Evolutionary conservation across 2,329 filamentous ascomycete genomes (phyloP), one percentile per base, ranked within the genome.

Genomic region (Microdochium trichocladiopsis): DNA sequence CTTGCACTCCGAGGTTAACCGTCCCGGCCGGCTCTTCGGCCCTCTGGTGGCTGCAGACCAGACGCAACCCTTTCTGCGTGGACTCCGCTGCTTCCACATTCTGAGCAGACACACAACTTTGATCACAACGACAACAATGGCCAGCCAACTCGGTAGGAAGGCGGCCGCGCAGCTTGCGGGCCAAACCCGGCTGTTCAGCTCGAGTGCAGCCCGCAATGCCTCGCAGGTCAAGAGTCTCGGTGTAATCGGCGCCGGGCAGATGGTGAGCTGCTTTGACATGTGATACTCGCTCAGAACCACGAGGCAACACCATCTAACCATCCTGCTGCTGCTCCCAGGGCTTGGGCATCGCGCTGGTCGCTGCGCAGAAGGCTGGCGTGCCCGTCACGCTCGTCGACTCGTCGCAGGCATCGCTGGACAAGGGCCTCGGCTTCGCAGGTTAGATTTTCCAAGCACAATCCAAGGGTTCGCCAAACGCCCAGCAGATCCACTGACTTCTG

Each of bases 231-330:
- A 92, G 74, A 87, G 82, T 59, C 74, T 99, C 43, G 94, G 93
- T 64, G 93, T 99, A 49, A 79, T 99, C 64, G 94, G 94, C 59
- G 92, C 93, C 51, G 94, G 94, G 25, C 94, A 97, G 69, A 96
- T 97, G 92, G 92, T 95, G 72, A 65, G 78, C 47, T 24, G 33
- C 45, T 33, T 61, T 62, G 53, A 58, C 70, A 74, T 71, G 70
- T 69, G 66, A 72, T 58, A 16, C 16, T 16, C 21, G 8, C 48
- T 51, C 23, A 47, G 3, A 37, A 33, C 37, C 51, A 47, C 48
- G 52, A 57, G 51, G 54, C 51, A 36, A 50, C 28, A 55, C 52
- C 59, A 61, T 41, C 66, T 65, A 12, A 25, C 47, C 47, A 48
- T 25, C 6, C 8, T 28, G 47, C 52, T 55, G 2, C 28, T 48